A percentile compares a stretch with the other conserved stretches of the same genome.
Conservation (phyloP, 805 yeast species). For the Torulaspora quercuum region DNA sequence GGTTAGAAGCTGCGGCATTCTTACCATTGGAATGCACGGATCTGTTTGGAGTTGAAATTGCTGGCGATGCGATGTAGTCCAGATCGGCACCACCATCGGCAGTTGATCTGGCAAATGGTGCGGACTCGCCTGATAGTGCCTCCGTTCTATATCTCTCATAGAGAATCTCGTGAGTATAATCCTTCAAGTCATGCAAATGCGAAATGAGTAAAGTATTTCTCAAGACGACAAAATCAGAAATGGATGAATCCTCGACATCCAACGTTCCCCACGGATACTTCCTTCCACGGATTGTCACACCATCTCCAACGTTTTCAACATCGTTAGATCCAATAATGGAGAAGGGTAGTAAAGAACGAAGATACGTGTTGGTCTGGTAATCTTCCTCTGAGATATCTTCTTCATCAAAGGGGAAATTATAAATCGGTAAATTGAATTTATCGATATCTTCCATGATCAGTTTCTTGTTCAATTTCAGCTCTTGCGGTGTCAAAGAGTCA, state of each 20-base stretch:
- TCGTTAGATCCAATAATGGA: slow-evolving; percentile 68
- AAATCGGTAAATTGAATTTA: slow-evolving; percentile 65
- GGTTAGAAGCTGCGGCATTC: slow-evolving; percentile 5
- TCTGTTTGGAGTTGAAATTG: slow-evolving; percentile 9
- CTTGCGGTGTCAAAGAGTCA: slow-evolving; percentile 79
- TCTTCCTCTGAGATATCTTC: slow-evolving; percentile 57
- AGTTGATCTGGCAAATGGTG: slow-evolving; percentile 10
- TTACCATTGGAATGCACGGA: slow-evolving; percentile 10
- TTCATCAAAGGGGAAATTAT: slow-evolving; percentile 64
- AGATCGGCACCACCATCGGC: slow-evolving; percentile 22
- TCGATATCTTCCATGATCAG: slow-evolving; percentile 75
- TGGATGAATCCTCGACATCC: slow-evolving; percentile 66
- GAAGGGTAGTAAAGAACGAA: slow-evolving; percentile 63
- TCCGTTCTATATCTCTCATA: slow-evolving; percentile 90
- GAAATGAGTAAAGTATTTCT: slow-evolving; percentile 77
- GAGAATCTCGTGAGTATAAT: slow-evolving; percentile 77
- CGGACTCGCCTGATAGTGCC: slow-evolving; percentile 61
- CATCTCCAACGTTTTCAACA: slow-evolving; percentile 46
- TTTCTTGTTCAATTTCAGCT: slow-evolving; percentile 67
- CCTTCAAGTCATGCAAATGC: slow-evolving; percentile 85
- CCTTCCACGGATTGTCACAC: slow-evolving; percentile 43
- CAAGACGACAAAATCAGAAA: slow-evolving; percentile 75
- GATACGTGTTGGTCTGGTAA: slow-evolving; percentile 59
- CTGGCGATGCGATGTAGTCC: slow-evolving; percentile 16
- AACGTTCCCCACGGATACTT: slow-evolving; percentile 60